Conservation (phyloP, 2,329 filamentous ascomycete genomes). For the Coniella lustricola region DNA sequence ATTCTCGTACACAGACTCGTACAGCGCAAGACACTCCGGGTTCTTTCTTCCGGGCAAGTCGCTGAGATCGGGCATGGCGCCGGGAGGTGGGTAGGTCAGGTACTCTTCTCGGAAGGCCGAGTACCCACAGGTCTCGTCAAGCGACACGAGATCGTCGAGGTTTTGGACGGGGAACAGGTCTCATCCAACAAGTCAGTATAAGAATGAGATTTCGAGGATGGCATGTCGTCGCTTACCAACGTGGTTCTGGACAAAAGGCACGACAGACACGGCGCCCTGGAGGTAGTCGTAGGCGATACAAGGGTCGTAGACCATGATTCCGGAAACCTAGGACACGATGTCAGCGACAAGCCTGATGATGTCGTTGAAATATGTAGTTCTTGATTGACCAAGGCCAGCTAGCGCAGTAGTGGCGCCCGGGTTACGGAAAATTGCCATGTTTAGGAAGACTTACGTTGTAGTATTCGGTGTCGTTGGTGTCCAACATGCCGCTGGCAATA, state of each 20-base stretch:
- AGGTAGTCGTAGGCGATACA: slow-evolving; percentile 46
- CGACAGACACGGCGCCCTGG: slow-evolving; percentile 40
- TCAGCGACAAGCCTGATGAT: neutral
- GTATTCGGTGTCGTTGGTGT: slow-evolving; percentile 53
- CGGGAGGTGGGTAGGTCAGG: slow-evolving; percentile 61
- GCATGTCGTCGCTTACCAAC: neutral
- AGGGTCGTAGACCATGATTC: slow-evolving; percentile 68
- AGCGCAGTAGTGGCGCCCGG: neutral
- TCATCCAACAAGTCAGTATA: neutral
- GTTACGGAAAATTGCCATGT: no score
- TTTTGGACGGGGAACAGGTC: slow-evolving; percentile 58
- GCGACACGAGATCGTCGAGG: slow-evolving; percentile 42
- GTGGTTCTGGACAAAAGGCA: slow-evolving; percentile 53
- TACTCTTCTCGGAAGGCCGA: slow-evolving; percentile 52
- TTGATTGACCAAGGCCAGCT: no score
- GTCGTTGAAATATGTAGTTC: neutral
- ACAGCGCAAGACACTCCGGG: slow-evolving; percentile 50
- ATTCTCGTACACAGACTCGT: slow-evolving; percentile 46
- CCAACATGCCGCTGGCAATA: slow-evolving; percentile 61
- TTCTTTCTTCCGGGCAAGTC: slow-evolving; percentile 30
- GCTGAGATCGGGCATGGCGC: slow-evolving; percentile 43
- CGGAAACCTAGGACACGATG: slow-evolving; percentile 48
- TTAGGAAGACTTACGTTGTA: slow-evolving; percentile 46
- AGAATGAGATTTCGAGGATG: neutral
- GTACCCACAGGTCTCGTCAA: slow-evolving; percentile 55